phyloP scores from a whole-genome alignment of 2,329 filamentous ascomycete genomes.

The Cladosporium sp. region DNA sequence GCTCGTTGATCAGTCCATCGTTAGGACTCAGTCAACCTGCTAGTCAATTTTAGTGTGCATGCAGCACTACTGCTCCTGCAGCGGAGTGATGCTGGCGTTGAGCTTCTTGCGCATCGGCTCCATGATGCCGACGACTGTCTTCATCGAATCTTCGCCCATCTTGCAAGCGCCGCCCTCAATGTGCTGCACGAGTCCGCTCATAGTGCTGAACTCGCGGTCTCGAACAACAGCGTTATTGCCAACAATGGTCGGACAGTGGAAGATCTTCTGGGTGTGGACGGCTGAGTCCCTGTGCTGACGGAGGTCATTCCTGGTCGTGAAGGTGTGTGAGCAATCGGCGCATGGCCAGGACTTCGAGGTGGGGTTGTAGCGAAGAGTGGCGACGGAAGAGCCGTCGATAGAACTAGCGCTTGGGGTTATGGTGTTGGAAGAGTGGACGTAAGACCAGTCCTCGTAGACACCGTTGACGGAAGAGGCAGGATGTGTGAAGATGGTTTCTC shows the following conservation, averaged over 20 bases:
- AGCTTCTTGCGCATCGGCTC: conserved; percentile 7
- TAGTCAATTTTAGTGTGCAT: too few relatives aligned
- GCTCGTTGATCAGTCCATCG: too few relatives aligned
- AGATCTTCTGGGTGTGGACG: conserved; percentile 20
- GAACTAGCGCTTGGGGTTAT: not conserved
- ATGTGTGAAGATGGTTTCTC: not conserved
- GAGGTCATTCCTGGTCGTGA: conserved; percentile 19
- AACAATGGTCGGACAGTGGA: conserved; percentile 20
- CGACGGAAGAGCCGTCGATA: not conserved
- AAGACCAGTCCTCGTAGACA: conserved; percentile 18
- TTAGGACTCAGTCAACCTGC: not conserved
- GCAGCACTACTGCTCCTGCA: not conserved
- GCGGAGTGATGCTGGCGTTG: not conserved
- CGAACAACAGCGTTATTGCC: not conserved
- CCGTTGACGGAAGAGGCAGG: conserved; percentile 6
- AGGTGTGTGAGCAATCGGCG: conserved; percentile 13
- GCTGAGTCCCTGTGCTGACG: conserved; percentile 21
- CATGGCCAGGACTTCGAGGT: conserved; percentile 15
- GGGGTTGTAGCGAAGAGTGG: conserved; percentile 4
- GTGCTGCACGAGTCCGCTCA: conserved; percentile 25
- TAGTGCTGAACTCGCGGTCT: conserved; percentile 22
- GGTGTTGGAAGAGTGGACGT: conserved; percentile 5
- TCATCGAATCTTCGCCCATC: conserved; percentile 16
- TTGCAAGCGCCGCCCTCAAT: conserved; percentile 22
- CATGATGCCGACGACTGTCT: conserved; percentile 12